A percentile compares a stretch with the other conserved stretches of the same genome.
These are phyloP conservation scores for Arabis hirsuta DNA, from an alignment of 345 rosid genomes.

Conservation along the genomic window DNA sequence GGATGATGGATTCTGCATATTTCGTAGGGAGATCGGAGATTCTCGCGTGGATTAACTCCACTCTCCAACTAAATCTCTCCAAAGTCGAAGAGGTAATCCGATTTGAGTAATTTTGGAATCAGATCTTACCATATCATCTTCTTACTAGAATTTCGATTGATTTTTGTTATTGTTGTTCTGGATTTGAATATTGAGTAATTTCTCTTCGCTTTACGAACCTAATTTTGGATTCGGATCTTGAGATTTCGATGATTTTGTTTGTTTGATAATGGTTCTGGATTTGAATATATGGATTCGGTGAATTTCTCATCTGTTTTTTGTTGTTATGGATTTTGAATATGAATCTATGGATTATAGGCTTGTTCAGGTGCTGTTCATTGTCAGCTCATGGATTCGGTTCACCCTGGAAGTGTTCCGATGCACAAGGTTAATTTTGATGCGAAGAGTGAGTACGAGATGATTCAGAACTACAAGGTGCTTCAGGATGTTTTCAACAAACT, in stretches of 20 bases:
- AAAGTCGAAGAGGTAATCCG: constrained; percentile 91
- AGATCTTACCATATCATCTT: constrained; percentile 10
- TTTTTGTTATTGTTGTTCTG: background rate
- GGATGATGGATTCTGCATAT: constrained; percentile 92
- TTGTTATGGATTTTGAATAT: constrained; percentile 3
- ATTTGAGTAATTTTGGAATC: background rate
- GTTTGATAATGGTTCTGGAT: background rate
- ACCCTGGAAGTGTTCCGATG: constrained; percentile 93
- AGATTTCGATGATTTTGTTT: too few species aligned
- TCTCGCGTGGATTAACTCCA: constrained; percentile 91
- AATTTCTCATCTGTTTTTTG: background rate
- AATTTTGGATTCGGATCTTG: too few species aligned
- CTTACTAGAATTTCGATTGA: background rate
- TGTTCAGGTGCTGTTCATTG: constrained; percentile 94
- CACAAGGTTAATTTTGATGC: constrained; percentile 98
- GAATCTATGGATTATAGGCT: constrained; percentile 56
- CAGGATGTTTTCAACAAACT: constrained; percentile 98
- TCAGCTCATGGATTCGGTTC: constrained; percentile 89
- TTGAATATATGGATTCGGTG: background rate
- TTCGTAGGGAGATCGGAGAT: constrained; percentile 98
- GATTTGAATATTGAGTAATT: background rate
- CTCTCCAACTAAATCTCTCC: constrained; percentile 86
- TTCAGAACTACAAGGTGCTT: constrained; percentile 93
- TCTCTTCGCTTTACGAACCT: too few species aligned
- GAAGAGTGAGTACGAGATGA: constrained; percentile 97